Percentiles rank a stretch among this genome's conserved stretches.
phyloP scores from a whole-genome alignment of 148 eudicot genomes.

The Persicaria tinctoria region DNA sequence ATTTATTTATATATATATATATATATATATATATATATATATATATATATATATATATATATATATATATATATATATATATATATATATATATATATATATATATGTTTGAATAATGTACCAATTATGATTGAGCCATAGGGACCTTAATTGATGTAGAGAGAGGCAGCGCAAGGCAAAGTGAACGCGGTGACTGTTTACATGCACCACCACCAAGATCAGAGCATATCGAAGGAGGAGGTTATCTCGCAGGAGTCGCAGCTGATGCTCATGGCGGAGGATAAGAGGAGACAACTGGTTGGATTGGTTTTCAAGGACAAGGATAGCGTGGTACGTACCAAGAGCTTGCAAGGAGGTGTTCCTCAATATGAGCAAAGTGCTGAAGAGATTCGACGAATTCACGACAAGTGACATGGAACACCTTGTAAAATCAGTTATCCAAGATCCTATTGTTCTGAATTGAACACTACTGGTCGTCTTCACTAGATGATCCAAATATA shows the following conservation, averaged over 20 bases:
- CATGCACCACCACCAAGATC: slow-evolving; percentile 23
- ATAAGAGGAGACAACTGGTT: slow-evolving; percentile 54
- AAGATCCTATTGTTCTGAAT: slow-evolving; percentile 33
- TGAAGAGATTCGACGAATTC: slow-evolving; percentile 68
- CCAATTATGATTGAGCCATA: too few species aligned
- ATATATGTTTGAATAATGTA: too few species aligned
- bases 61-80: too few species aligned
- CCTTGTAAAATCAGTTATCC: slow-evolving; percentile 40
- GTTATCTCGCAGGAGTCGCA: slow-evolving; percentile 27
- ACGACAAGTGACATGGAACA: slow-evolving; percentile 40
- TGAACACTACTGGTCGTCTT: too few species aligned
- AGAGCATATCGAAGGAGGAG: slow-evolving; percentile 35
- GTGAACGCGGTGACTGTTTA: slow-evolving; percentile 59
- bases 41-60: too few species aligned
- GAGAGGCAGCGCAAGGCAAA: slow-evolving; percentile 68
- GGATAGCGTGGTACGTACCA: slow-evolving; percentile 37
- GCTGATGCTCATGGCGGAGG: slow-evolving; percentile 25
- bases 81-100: too few species aligned
- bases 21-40: too few species aligned
- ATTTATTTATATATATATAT: too few species aligned
- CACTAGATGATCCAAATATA: too few species aligned
- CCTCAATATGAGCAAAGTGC: slow-evolving; percentile 61
- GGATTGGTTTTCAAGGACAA: slow-evolving; percentile 46
- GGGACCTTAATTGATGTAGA: slow-evolving; percentile 26
- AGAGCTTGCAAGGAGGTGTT: slow-evolving; percentile 66